These are phyloP conservation scores for Myxozyma neotropica DNA, from an alignment of 805 yeast species.

Conservation along the genomic window DNA sequence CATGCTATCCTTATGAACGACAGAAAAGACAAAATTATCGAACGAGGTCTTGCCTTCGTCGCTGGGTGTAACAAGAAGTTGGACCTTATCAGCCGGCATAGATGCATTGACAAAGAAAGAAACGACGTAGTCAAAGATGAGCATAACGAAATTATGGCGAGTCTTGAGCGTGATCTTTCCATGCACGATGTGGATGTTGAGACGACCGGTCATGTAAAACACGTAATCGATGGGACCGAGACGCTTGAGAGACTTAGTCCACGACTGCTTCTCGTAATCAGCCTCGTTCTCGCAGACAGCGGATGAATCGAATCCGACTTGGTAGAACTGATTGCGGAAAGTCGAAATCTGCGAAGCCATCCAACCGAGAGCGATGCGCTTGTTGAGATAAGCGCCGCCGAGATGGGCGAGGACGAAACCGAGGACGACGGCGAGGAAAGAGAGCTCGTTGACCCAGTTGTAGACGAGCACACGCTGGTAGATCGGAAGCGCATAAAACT, in stretches of 20 bases:
- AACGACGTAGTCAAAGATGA: slow-evolving; percentile 63
- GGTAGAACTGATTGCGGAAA: slow-evolving; percentile 69
- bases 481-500: slow-evolving; percentile 61
- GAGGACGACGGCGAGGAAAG: slow-evolving; percentile 55
- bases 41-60: slow-evolving; percentile 43
- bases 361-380: slow-evolving; percentile 55
- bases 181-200: slow-evolving; percentile 65
- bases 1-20: slow-evolving; percentile 86
- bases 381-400: slow-evolving; percentile 64
- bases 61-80: slow-evolving; percentile 62
- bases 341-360: slow-evolving; percentile 54
- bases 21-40: slow-evolving; percentile 76
- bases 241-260: slow-evolving; percentile 45
- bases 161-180: slow-evolving; percentile 67
- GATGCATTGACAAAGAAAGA: slow-evolving; percentile 54
- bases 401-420: slow-evolving; percentile 55
- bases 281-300: slow-evolving; percentile 29
- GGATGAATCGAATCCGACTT: slow-evolving; percentile 57
- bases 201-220: slow-evolving; percentile 87
- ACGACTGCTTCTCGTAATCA: slow-evolving; percentile 44
- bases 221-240: slow-evolving; percentile 65
- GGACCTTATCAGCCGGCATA: slow-evolving; percentile 56
- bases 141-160: slow-evolving; percentile 76
- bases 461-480: slow-evolving; percentile 59
- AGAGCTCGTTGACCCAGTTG: slow-evolving; percentile 76